A percentile compares a stretch with the other conserved stretches of the same genome.
These are phyloP conservation scores for Irpex sp. DNA, from an alignment of 1,284 basidiomycete genomes.

Conservation along the genomic window DNA sequence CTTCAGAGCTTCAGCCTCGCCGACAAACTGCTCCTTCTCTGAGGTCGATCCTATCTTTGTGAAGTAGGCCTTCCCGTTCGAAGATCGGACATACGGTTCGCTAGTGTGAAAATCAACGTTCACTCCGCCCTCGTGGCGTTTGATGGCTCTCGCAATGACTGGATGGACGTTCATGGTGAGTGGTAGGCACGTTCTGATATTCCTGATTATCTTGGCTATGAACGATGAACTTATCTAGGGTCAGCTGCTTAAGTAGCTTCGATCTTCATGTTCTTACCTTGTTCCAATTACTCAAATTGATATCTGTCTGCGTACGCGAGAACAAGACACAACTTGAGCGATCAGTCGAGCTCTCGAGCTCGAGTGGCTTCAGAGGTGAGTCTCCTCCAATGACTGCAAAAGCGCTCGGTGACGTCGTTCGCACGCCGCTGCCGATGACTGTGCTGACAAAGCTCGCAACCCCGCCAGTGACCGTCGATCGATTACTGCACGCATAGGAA, in stretches of 20 bases:
- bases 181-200: not conserved
- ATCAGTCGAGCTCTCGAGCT: too few species aligned
- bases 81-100: constrained; percentile 52
- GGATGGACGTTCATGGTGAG: constrained; percentile 17
- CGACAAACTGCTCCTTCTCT: constrained; percentile 64
- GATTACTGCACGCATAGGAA: not conserved
- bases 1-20: constrained; percentile 71
- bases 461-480: not conserved
- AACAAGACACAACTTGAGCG: too few species aligned
- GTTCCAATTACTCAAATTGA: too few species aligned
- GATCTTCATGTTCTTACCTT: too few species aligned
- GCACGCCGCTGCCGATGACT: not conserved
- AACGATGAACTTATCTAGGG: too few species aligned
- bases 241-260: too few species aligned
- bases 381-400: not conserved
- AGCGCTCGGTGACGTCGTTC: not conserved
- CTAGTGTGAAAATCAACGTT: constrained; percentile 45
- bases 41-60: constrained; percentile 50
- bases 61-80: constrained; percentile 55
- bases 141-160: constrained; percentile 40
- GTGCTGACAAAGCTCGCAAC: not conserved
- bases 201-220: too few species aligned
- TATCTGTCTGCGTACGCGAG: too few species aligned
- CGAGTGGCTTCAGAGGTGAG: too few species aligned
- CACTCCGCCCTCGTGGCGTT: constrained; percentile 43